phyloP scores from a whole-genome alignment of 2,329 filamentous ascomycete genomes.

The Sporothrix mexicana region DNA sequence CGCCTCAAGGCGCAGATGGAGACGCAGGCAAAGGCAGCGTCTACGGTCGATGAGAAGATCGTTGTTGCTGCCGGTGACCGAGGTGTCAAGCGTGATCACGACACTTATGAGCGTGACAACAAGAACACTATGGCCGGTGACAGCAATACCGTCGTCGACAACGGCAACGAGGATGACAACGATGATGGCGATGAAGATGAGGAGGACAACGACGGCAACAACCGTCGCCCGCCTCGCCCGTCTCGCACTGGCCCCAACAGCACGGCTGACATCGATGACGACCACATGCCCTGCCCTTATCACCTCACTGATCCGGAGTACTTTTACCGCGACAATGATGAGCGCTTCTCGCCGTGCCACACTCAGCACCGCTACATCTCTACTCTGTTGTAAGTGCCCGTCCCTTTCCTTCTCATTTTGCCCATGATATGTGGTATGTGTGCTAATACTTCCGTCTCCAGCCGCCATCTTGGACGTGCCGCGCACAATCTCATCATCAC shows the following conservation, averaged over 20 bases:
- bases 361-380: conserved; percentile 45
- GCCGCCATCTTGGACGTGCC: conserved; percentile 44
- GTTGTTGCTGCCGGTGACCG: not conserved
- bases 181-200: conserved; percentile 29
- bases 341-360: conserved; percentile 45
- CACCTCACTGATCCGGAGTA: conserved; percentile 37
- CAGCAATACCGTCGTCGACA: not conserved
- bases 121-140: not conserved
- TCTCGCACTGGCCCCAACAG: not conserved
- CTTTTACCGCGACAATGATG: conserved; percentile 39
- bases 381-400: conserved; percentile 44
- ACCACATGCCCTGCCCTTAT: conserved; percentile 41
- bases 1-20: conserved; percentile 3
- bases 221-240: not conserved
- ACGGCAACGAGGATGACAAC: conserved; percentile 20
- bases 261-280: conserved; percentile 39
- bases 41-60: not conserved
- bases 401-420: not conserved
- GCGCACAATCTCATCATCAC: conserved; percentile 44
- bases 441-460: conserved; percentile 30
- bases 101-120: conserved; percentile 9
- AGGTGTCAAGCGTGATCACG: conserved; percentile 19
- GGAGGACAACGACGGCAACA: conserved; percentile 7
- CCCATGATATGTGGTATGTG: not conserved
- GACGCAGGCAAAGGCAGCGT: not conserved